Percentiles rank a stretch among this genome's conserved stretches.
phyloP scores from a whole-genome alignment of 169 alveolate species.

The Blepharisma undulans region DNA sequence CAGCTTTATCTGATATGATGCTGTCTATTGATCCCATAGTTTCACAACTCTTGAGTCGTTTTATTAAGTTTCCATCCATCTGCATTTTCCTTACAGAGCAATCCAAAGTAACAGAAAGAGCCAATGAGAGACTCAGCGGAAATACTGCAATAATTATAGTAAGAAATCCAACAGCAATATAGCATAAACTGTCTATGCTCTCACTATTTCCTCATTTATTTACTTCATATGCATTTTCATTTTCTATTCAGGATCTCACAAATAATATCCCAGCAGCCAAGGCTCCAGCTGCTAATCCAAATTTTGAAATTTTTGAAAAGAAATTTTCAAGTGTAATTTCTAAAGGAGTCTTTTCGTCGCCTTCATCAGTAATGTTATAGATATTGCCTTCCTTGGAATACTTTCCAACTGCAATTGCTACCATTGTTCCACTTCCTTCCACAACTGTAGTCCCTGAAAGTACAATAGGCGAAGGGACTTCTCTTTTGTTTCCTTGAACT shows the following conservation, averaged over 20 bases:
- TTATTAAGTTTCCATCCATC: slow-evolving; percentile 83
- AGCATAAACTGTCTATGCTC: slow-evolving; percentile 41
- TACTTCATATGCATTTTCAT: slow-evolving; percentile 15
- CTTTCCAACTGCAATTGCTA: slow-evolving; percentile 86
- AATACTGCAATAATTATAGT: slow-evolving; percentile 91
- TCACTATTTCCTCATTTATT: slow-evolving; percentile 40
- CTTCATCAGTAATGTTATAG: slow-evolving; percentile 65
- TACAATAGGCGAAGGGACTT: slow-evolving; percentile 79
- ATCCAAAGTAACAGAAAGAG: slow-evolving; percentile 91
- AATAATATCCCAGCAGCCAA: slow-evolving; percentile 54
- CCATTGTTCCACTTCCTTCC: slow-evolving; percentile 86
- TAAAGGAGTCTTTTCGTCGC: slow-evolving; percentile 65
- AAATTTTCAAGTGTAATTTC: slow-evolving; percentile 63
- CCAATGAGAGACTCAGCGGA: slow-evolving; percentile 95
- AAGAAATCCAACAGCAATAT: slow-evolving; percentile 73
- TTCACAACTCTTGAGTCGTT: slow-evolving; percentile 88
- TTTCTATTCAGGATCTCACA: slow-evolving; percentile 19
- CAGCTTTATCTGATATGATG: slow-evolving; percentile 92
- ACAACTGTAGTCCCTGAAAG: slow-evolving; percentile 85
- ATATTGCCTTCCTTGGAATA: slow-evolving; percentile 78
- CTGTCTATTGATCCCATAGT: slow-evolving; percentile 94
- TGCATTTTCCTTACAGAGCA: slow-evolving; percentile 90
- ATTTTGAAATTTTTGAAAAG: slow-evolving; percentile 58
- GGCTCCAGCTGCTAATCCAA: slow-evolving; percentile 64
- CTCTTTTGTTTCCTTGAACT: slow-evolving; percentile 44